Evolutionary conservation across 805 yeast species (phyloP).

Genomic region (Starmerella vaccinii): DNA sequence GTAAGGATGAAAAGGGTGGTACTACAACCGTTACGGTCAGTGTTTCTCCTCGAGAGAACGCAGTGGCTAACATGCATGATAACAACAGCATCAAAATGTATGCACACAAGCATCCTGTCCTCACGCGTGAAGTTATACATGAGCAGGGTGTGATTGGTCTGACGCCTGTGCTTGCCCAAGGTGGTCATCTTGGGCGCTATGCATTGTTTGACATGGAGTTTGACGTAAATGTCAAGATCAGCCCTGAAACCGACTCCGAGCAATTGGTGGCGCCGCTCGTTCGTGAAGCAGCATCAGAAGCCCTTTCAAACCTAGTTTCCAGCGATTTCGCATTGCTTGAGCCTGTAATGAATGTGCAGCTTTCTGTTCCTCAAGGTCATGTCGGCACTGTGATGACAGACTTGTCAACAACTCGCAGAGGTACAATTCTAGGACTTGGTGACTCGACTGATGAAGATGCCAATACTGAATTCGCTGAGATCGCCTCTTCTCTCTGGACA

Average conservation of each 20-base stretch:
- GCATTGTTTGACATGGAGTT: conserved; percentile 55
- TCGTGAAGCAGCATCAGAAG: conserved; percentile 37
- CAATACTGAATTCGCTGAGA: conserved; percentile 21
- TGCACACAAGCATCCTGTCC: conserved; percentile 23
- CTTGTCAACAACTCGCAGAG: conserved; percentile 66
- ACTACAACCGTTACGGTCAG: conserved; percentile 10
- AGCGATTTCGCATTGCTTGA: conserved; percentile 52
- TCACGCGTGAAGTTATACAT: conserved; percentile 28
- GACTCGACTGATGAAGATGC: conserved; percentile 39
- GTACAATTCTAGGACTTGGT: conserved; percentile 59
- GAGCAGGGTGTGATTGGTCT: conserved; percentile 28
- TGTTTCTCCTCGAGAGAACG: not conserved
- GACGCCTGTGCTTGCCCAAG: conserved; percentile 36
- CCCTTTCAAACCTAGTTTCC: conserved; percentile 28
- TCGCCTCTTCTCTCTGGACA: conserved; percentile 49
- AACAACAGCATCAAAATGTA: not conserved
- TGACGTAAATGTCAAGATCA: conserved; percentile 45
- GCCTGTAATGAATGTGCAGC: conserved; percentile 72
- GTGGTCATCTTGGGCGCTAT: conserved; percentile 35
- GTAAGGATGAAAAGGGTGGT: conserved; percentile 10
- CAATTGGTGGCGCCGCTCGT: conserved; percentile 39
- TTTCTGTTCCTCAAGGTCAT: conserved; percentile 52
- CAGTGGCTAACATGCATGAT: conserved; percentile 9
- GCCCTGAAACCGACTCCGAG: conserved; percentile 38
- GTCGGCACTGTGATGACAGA: conserved; percentile 81